Base-by-base conservation (phyloP, 352 stramenopile species). In the Pythium scleroteichum region DNA sequence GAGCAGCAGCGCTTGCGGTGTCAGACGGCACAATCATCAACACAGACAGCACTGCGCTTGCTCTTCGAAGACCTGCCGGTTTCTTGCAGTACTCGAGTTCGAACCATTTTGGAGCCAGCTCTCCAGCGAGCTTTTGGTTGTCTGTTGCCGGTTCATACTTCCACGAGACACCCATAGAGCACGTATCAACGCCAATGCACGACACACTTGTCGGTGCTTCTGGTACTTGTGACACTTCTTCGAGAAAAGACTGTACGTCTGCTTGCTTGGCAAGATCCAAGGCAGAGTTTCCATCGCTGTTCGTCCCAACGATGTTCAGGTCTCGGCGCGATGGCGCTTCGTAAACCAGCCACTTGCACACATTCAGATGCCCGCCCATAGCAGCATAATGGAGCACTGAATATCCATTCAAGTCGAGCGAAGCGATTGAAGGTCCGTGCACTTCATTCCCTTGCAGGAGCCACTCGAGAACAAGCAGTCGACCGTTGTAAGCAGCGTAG, bases 401-500 rank as follows among this genome's bases (percentile, higher is more conserved):
- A 48, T 86, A 85, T 9, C 75, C 75, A 29, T 83, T 90, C 6
- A 67, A 56, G 44, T 90, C 81, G 17, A 87, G 46, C 8, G 74
- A 60, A 13, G 39, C 52, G 14, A 82, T 68, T 3, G 64, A 66
- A 16, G 85, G 70, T 17, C 74, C 68, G 10, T 20, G 57, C 20
- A 17, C 47, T 7, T 59, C 59, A 3, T 58, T 29, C 3, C 40
- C 14, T 12, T 59, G 47, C 16, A 88, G 51, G 2, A 87, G 57
- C 77, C 77, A 89, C 35, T 83, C 62, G 4, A 91, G 52, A 20
- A 85, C 68, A 38, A 63, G 23, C 14, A 87, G 44, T 0, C 66
- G 75, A 3, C 76, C 75, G 23, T 91, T 91, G 68, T 83, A 88
- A 6, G 79, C 72, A 6, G 81, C 81, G 41, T 91, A 91, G 35